Conservation (phyloP, 78 protist genomes). For the Ministeria vibrans region DNA sequence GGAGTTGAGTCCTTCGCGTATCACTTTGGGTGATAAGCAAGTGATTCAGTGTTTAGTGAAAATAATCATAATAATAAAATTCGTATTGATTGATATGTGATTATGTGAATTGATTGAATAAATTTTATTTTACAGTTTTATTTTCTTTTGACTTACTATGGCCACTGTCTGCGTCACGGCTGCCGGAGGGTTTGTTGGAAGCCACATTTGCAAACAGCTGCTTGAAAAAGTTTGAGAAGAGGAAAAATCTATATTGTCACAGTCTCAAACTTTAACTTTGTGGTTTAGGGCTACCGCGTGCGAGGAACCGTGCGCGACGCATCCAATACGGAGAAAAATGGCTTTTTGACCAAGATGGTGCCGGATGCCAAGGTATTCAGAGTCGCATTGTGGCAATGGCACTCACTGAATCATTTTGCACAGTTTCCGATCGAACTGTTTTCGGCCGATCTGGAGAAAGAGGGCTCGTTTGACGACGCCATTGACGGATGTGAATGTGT, state of each 20-base stretch:
- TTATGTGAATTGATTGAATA: no score
- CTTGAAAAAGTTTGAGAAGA: no score
- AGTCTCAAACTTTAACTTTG: no score
- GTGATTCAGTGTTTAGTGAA: no score
- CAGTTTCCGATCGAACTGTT: background rate
- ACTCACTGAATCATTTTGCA: background rate
- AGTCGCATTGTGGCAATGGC: background rate
- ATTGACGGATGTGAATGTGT: background rate
- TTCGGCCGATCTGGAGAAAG: background rate
- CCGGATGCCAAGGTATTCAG: background rate
- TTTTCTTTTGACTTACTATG: no score
- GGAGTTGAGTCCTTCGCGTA: no score
- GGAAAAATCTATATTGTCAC: no score
- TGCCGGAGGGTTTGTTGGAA: background rate
- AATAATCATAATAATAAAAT: no score
- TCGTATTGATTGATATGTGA: no score
- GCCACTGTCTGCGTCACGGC: background rate
- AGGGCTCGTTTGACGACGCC: background rate
- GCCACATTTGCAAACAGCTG: background rate
- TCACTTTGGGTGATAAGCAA: no score
- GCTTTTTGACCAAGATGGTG: background rate
- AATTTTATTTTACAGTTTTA: no score
- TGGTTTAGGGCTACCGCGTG: background rate
- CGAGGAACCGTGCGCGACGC: background rate
- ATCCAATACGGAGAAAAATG: background rate